These are phyloP conservation scores for Heliophila coronopifolia DNA, from an alignment of 441 rosid genomes.

Conservation along the genomic window DNA sequence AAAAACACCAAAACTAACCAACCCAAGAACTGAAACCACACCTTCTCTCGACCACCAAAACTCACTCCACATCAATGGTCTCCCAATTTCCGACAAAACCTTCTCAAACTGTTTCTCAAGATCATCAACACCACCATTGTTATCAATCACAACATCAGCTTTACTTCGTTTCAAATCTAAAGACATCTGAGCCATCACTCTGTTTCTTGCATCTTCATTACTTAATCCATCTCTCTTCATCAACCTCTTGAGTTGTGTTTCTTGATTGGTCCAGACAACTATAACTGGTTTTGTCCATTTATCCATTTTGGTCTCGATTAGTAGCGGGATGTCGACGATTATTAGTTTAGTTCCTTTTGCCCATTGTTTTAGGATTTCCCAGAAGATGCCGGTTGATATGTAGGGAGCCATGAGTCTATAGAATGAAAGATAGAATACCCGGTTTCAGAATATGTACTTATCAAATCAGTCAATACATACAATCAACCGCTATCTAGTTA, in stretches of 20 bases:
- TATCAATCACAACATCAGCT: slow-evolving; percentile 71
- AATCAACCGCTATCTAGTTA: no score
- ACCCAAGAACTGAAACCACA: slow-evolving; percentile 42
- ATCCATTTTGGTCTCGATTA: slow-evolving; percentile 72
- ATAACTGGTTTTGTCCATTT: slow-evolving; percentile 63
- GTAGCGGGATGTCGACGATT: slow-evolving; percentile 64
- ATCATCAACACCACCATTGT: slow-evolving; percentile 57
- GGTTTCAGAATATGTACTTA: no score
- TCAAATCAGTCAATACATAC: no score
- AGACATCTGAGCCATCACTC: slow-evolving; percentile 73
- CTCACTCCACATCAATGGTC: slow-evolving; percentile 61
- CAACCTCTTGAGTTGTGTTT: slow-evolving; percentile 25
- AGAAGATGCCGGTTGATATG: slow-evolving; percentile 61
- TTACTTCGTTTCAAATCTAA: slow-evolving; percentile 52
- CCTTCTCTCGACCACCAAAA: slow-evolving; percentile 73
- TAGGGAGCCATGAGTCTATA: slow-evolving; percentile 63
- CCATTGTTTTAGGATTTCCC: slow-evolving; percentile 60
- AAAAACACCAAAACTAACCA: slow-evolving; percentile 36
- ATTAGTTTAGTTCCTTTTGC: slow-evolving; percentile 51
- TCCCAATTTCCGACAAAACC: slow-evolving; percentile 44
- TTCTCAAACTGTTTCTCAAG: slow-evolving; percentile 45
- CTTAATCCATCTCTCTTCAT: slow-evolving; percentile 26
- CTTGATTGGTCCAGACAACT: slow-evolving; percentile 33
- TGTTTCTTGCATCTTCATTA: slow-evolving; percentile 33
- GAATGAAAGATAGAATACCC: neutral